A percentile compares a stretch with the other conserved stretches of the same genome.
Conservation (phyloP, 164 flowering plant species). For the Warburgia ugandensis region DNA sequence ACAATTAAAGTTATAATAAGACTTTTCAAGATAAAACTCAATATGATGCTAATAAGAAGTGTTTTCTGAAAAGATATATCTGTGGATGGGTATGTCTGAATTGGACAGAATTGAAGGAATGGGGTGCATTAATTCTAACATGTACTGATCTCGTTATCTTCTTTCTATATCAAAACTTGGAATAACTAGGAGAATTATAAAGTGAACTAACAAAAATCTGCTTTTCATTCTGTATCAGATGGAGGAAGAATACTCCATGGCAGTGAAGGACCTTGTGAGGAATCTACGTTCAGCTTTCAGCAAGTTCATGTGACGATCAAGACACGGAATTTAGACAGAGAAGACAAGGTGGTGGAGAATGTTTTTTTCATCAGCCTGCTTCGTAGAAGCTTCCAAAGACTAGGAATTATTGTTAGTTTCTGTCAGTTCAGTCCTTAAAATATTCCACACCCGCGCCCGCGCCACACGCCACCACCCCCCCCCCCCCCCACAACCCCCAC, state of each 20-base stretch:
- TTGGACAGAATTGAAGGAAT: no score
- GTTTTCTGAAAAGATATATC: no score
- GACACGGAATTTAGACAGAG: neutral
- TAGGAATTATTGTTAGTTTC: constrained; percentile 2
- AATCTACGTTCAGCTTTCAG: constrained; percentile 22
- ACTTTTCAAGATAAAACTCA: no score
- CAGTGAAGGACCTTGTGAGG: constrained; percentile 51
- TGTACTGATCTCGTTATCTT: no score
- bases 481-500: neutral
- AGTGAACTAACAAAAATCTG: neutral
- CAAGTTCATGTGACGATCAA: constrained; percentile 13
- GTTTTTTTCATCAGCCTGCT: neutral
- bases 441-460: no score
- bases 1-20: no score
- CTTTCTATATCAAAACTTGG: neutral
- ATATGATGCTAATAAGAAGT: no score
- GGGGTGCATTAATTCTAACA: no score
- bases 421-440: no score
- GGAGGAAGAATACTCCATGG: constrained; percentile 41
- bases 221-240: constrained; percentile 37
- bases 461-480: no score
- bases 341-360: neutral
- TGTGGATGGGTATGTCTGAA: no score
- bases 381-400: constrained; percentile 12
- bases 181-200: no score